Percentiles rank a stretch among this genome's conserved stretches.
Evolutionary conservation across 1,284 basidiomycete species (phyloP).

Genomic region (Cryptococcus neoformans): DNA sequence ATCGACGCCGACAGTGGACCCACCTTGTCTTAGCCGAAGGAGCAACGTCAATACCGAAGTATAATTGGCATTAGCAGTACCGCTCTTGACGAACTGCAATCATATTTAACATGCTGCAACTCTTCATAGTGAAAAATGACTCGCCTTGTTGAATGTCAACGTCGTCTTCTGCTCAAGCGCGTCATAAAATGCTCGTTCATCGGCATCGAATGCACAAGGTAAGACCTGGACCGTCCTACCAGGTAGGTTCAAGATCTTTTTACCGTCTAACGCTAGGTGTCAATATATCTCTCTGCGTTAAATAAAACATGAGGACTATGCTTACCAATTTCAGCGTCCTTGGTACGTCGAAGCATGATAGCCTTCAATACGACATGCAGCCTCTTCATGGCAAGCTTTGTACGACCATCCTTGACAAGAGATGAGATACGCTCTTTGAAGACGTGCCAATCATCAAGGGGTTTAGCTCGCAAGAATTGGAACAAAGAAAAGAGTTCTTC

Average conservation of each 20-base stretch:
- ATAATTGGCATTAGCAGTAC: slow-evolving; percentile 62
- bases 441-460: slow-evolving; percentile 72
- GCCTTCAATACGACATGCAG: slow-evolving; percentile 79
- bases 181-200: slow-evolving; percentile 79
- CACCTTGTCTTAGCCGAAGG: slow-evolving; percentile 83
- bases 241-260: slow-evolving; percentile 80
- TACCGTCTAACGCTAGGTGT: slow-evolving; percentile 59
- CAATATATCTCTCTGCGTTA: too few species aligned
- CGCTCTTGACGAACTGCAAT: slow-evolving; percentile 56
- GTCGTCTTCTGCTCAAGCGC: slow-evolving; percentile 72
- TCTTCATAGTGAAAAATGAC: slow-evolving; percentile 5
- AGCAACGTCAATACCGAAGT: slow-evolving; percentile 81
- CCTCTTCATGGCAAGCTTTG: slow-evolving; percentile 74
- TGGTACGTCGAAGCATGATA: slow-evolving; percentile 87
- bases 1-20: slow-evolving; percentile 13
- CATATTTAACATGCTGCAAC: not conserved
- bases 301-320: not conserved
- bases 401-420: slow-evolving; percentile 69
- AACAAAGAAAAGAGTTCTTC: slow-evolving; percentile 86
- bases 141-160: slow-evolving; percentile 62
- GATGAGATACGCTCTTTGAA: slow-evolving; percentile 78
- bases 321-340: slow-evolving; percentile 63
- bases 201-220: slow-evolving; percentile 64
- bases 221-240: slow-evolving; percentile 69
- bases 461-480: slow-evolving; percentile 80